Base-by-base conservation (phyloP, 305 asterid species). In the Andrographis paniculata region DNA sequence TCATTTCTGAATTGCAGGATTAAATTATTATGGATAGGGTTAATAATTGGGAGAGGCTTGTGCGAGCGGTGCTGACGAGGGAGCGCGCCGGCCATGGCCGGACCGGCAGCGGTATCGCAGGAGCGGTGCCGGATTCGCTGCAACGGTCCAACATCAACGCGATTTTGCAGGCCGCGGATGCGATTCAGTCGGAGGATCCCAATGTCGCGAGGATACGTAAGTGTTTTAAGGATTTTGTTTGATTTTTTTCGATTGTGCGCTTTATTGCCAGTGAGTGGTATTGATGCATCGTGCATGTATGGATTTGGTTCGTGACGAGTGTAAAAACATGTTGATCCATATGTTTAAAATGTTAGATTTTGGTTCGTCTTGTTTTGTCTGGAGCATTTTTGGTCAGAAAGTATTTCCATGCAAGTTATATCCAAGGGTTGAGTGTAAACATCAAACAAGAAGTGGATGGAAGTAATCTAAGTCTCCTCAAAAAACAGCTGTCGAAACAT, bases 81-180 rank as follows among this genome's bases (percentile, higher is more conserved):
- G 82, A 79, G 61, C 72, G 71, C 15, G 72, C 65, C 1, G 84
- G 93, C 19, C 94, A 72, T 33, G 87, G 62, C 53, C 70, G 95
- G 63, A 67, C 77, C 27, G 56, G 87, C 21, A 72, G 89, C 45
- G 95, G 97, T 56, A 79, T 89, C 5, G 95, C 95, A 22, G 94
- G 95, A 20, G 63, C 93, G 5, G 97, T 89, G 7, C 97, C 97
- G 0, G 95, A 82, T 59, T 89, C 97, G 55, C 91, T 89, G 27
- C 87, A 71, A 43, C 76, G 94, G 44, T 63, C 87, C 12, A 79
- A 89, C 43, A 65, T 89, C 46, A 76, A 89, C 42, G 68, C 86
- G 13, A 89, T 89, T 63, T 67, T 89, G 58, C 85, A 74, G 60
- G 95, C 94, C 28, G 98, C 98, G n/a, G 95, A 89, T 60, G 95